A percentile compares a stretch with the other conserved stretches of the same genome.
Evolutionary conservation across 192 early-diverging fungal species (phyloP).

Genomic region (Spizellomyces sp.): DNA sequence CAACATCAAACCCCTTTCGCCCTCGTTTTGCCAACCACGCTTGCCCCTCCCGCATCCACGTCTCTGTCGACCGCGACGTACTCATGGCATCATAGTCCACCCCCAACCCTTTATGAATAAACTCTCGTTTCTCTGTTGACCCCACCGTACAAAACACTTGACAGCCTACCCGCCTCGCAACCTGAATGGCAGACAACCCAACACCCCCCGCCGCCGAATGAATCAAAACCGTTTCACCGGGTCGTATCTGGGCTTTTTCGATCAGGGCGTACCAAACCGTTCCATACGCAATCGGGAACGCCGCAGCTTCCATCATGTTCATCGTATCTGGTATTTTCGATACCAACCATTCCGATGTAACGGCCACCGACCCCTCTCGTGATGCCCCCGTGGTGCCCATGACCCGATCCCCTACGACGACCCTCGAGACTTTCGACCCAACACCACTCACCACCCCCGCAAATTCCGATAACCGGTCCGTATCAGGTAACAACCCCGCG

Average conservation of each 20-base stretch:
- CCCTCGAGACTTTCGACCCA: not conserved
- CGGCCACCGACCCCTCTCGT: not conserved
- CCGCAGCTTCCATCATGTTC: not conserved
- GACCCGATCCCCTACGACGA: not conserved
- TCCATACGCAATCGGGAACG: not conserved
- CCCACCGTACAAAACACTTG: no score
- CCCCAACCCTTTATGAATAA: no score
- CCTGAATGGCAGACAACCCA: slow-evolving; percentile 1
- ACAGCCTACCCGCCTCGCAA: slow-evolving; percentile 14
- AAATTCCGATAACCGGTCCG: not conserved
- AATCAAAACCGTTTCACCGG: slow-evolving; percentile 4
- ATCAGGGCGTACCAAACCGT: not conserved
- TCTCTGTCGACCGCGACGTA: no score
- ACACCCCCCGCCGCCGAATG: not conserved
- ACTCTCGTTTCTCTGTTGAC: no score
- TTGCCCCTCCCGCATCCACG: no score
- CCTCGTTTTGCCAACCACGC: no score
- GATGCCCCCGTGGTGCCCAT: not conserved
- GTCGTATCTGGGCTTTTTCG: not conserved
- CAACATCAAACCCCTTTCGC: no score
- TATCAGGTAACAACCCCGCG: no score
- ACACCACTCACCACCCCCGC: not conserved
- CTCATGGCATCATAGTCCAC: no score
- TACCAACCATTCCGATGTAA: not conserved
- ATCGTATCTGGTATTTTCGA: not conserved